Evolutionary conservation across 352 stramenopile species (phyloP), one percentile per base, ranked within the genome.

Genomic region (Phytophthora pseudosyringae): DNA sequence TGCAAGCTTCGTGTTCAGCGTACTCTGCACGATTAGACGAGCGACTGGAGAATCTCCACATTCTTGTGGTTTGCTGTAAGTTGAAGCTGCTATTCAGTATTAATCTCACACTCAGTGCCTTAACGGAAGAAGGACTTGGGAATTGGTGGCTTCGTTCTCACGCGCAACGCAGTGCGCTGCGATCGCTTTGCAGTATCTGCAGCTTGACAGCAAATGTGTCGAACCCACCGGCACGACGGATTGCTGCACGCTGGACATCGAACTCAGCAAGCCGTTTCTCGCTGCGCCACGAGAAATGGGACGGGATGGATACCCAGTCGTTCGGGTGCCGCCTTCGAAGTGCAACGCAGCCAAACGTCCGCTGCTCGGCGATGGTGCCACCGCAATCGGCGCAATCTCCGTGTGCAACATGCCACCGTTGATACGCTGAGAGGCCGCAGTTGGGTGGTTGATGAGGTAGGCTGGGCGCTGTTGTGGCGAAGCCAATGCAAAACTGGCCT

Each of bases 11-110:
- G n/a, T n/a, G n/a, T n/a, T 6, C 15, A 41, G 28, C n/a, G 44
- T 57, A 69, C 64, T 64, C 52, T 9, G 5, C n/a, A 3, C 49
- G 53, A 64, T 69, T 49, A 41, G 39, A 67, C 62, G 51, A 62
- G 59, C 15, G 33, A 36, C 40, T 29, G 9, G 25, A 41, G 33
- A 54, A 67, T 33, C 28, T 33, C n/a, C 38, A 49, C 18, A 32
- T 32, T 66, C 36, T 18, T 44, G 56, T 57, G 55, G 55, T 26
- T 21, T 21, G 21, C 21, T 21, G 21, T 21, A 65, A 51, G 38
- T 56, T 49, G 48, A 65, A 62, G 48, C 44, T 45, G 39, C 21
- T n/a, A 12, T 21, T 21, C 21, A 21, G 21, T 21, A 21, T 21
- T 21, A 21, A 21, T 21, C 39, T 12, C 38, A 9, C 21, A 44